Evolutionary conservation across 306 rosid genomes (phyloP), one percentile per base, ranked within the genome.

Genomic region (Mucuna pruriens): DNA sequence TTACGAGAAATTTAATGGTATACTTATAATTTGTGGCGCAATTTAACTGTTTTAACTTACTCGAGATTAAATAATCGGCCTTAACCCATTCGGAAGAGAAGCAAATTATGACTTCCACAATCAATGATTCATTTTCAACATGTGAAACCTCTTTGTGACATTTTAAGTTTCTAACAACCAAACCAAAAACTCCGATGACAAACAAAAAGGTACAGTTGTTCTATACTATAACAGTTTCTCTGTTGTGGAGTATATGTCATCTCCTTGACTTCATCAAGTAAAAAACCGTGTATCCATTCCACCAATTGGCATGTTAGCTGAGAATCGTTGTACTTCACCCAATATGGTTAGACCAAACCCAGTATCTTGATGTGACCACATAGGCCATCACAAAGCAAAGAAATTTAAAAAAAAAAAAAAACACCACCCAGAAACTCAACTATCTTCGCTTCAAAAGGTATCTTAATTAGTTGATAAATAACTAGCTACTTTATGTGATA

Each of bases 271-370:
- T 68, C 40, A 79, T 62, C 60, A 22, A 57, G 68, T 38, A 38
- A 58, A 72, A 13, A 74, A 74, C 75, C 34, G 62, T 68, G 40
- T 64, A 45, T 75, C 75, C 57, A 68, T 51, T 80, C 63, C 71
- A 76, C 77, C 60, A 42, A 74, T 75, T 29, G 57, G 57, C 44
- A 75, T 62, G 87, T 80, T 84, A 76, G 87, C 74, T 84, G 26
- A 33, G 79, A 80, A 84, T 75, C 62, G 84, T 84, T 80, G 75
- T 75, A 80, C 87, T 84, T 84, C 54, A 75, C 84, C 60, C 61
- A 46, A 79, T 79, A 58, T 84, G 51, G 87, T 80, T 84, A 71
- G 69, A 84, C 87, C 87, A 80, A 84, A 84, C 85, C 79, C 80
- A 67, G 68, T 70, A 38, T 33, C 82, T 36, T 68, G 44, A 74